Evolutionary conservation across 1,284 basidiomycete genomes (phyloP).

Genomic region (Gymnopus androsaceus): DNA sequence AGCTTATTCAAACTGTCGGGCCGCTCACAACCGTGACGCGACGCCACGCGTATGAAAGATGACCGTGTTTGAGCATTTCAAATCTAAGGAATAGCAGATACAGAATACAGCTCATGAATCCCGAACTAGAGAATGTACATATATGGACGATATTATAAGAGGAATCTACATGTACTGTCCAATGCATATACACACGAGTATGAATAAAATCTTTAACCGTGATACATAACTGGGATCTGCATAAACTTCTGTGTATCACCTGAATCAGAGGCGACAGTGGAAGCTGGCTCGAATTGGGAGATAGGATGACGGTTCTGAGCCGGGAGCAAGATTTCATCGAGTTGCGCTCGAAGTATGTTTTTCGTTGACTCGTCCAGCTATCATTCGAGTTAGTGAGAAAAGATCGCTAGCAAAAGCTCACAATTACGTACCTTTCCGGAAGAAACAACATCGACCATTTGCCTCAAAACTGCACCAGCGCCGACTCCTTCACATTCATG

Average conservation of each 20-base stretch:
- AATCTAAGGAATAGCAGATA: no score
- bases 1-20: no score
- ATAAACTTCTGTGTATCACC: neutral
- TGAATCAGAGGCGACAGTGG: neutral
- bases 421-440: neutral
- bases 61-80: no score
- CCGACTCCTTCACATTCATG: slow-evolving; percentile 11
- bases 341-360: neutral
- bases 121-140: no score
- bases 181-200: no score
- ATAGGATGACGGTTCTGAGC: neutral
- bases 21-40: no score
- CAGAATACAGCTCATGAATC: no score
- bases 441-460: slow-evolving; percentile 6
- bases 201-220: no score
- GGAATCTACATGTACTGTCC: no score
- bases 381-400: neutral
- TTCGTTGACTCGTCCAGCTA: slow-evolving; percentile 2
- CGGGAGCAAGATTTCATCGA: neutral
- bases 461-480: slow-evolving; percentile 8
- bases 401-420: neutral
- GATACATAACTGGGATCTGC: neutral
- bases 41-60: no score
- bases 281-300: neutral
- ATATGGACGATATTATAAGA: no score